phyloP scores from a whole-genome alignment of 169 alveolate genomes.

The Pseudocohnilembus persalinus region DNA sequence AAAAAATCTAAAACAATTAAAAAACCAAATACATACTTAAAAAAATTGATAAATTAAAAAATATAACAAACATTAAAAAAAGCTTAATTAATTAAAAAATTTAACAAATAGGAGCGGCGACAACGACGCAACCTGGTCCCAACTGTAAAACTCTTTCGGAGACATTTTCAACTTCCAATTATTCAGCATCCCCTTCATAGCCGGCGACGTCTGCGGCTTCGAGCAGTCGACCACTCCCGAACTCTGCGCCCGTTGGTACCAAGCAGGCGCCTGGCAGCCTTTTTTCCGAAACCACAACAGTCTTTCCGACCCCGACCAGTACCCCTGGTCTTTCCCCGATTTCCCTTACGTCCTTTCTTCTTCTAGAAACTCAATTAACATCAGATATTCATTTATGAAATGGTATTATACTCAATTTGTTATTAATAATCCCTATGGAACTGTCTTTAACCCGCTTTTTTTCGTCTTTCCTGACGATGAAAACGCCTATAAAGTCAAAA shows the following conservation, averaged over 20 bases:
- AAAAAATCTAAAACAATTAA: too few relatives aligned
- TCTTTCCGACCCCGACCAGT: slow-evolving; percentile 46
- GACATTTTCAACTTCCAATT: slow-evolving; percentile 57
- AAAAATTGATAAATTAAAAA: too few relatives aligned
- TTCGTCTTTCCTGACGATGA: slow-evolving; percentile 69
- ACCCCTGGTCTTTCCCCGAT: slow-evolving; percentile 61
- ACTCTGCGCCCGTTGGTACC: slow-evolving; percentile 79
- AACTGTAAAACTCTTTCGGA: slow-evolving; percentile 53
- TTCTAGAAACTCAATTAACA: slow-evolving; percentile 35
- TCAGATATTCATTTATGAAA: slow-evolving; percentile 56
- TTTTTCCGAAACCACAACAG: slow-evolving; percentile 74
- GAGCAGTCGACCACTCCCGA: slow-evolving; percentile 54
- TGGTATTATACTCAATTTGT: slow-evolving; percentile 66
- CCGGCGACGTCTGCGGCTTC: slow-evolving; percentile 83
- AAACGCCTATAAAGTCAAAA: background rate
- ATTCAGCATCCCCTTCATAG: slow-evolving; percentile 79
- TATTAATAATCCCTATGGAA: slow-evolving; percentile 43
- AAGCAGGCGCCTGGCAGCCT: slow-evolving; percentile 78
- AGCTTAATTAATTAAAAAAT: too few relatives aligned
- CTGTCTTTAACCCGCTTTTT: slow-evolving; percentile 73
- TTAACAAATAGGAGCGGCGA: too few relatives aligned
- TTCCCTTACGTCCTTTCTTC: slow-evolving; percentile 23
- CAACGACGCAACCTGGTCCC: slow-evolving; percentile 55
- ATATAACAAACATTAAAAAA: too few relatives aligned
- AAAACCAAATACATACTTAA: too few relatives aligned